These are phyloP conservation scores for Salix exigua DNA, from an alignment of 345 rosid genomes.

Conservation along the genomic window DNA sequence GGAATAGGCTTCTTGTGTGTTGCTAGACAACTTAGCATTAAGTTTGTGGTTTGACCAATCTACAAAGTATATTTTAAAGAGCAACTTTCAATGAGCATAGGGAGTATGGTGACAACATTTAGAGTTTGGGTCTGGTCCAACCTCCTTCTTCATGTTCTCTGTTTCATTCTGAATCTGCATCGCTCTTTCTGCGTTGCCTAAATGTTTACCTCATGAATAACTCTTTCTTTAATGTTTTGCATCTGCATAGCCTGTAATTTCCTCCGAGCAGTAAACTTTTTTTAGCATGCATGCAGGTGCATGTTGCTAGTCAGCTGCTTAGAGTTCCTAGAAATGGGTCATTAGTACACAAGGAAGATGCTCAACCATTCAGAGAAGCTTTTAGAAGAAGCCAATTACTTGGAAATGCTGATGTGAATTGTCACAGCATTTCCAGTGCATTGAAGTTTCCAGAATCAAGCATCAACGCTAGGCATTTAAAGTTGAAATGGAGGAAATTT, in stretches of 20 bases:
- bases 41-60: neutral
- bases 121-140: neutral
- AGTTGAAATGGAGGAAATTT: constrained; percentile 76
- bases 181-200: neutral
- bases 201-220: neutral
- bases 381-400: constrained; percentile 20
- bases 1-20: neutral
- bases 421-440: constrained; percentile 30
- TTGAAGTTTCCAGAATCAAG: constrained; percentile 29
- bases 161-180: neutral
- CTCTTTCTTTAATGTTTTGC: constrained; percentile 8
- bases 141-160: neutral
- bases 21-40: neutral
- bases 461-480: constrained; percentile 37
- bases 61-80: neutral
- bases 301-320: constrained; percentile 37
- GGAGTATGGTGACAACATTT: neutral
- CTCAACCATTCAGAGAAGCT: constrained; percentile 27
- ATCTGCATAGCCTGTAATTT: constrained; percentile 15
- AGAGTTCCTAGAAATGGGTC: constrained; percentile 36
- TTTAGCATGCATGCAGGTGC: constrained; percentile 79
- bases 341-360: constrained; percentile 28
- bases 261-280: constrained; percentile 59
- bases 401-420: constrained; percentile 21
- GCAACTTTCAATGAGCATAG: neutral